Evolutionary conservation across 768 basidiomycete species (phyloP).

Genomic region (Psilocybe cubensis): DNA sequence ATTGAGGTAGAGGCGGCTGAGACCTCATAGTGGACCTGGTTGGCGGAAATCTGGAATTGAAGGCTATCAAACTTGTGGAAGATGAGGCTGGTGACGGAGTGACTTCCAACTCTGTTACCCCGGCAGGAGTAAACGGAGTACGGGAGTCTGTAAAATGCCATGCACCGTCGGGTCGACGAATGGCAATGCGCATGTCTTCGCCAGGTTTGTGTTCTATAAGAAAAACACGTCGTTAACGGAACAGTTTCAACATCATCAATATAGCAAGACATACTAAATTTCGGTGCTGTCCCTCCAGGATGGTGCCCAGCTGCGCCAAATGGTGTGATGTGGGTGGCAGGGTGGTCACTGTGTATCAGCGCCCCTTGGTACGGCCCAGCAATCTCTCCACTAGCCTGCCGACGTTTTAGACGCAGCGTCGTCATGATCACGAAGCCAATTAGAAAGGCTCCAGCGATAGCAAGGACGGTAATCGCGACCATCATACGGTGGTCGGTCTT

Average conservation of each 20-base stretch:
- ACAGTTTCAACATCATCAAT: background rate
- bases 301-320: conserved; percentile 36
- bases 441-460: conserved; percentile 30
- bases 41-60: conserved; percentile 19
- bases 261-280: conserved; percentile 39
- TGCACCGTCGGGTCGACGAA: conserved; percentile 53
- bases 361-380: conserved; percentile 33
- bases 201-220: conserved; percentile 52
- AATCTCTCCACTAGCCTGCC: conserved; percentile 20
- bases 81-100: conserved; percentile 29
- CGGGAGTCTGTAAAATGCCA: conserved; percentile 56
- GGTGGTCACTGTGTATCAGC: conserved; percentile 35
- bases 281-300: conserved; percentile 31
- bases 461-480: conserved; percentile 33
- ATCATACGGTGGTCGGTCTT: conserved; percentile 31
- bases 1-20: background rate
- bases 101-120: conserved; percentile 40
- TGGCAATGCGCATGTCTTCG: conserved; percentile 60
- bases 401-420: conserved; percentile 36
- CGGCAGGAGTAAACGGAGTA: conserved; percentile 41
- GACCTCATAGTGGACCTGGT: conserved; percentile 19
- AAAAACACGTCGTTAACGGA: background rate
- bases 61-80: conserved; percentile 20
- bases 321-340: conserved; percentile 45
- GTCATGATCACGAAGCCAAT: conserved; percentile 33